Evolutionary conservation across 306 rosid genomes (phyloP), one percentile per base, ranked within the genome.

Genomic region (Notholithocarpus densiflorus): DNA sequence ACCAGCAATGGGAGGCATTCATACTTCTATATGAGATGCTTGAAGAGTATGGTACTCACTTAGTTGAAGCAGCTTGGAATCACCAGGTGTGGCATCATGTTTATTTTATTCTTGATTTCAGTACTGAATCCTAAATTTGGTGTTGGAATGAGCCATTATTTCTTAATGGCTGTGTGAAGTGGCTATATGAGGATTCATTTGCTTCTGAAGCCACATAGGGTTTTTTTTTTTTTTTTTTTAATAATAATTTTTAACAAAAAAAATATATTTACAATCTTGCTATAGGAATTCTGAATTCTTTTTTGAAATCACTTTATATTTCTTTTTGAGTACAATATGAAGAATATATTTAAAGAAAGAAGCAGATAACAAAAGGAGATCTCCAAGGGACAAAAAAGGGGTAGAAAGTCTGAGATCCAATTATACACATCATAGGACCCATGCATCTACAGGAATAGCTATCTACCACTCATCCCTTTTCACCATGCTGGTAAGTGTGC

Each of bases 61-160:
- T 94, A 82, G 94, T 94, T 89, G 97, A 94, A 86, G 98, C 98
- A 70, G 98, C 97, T 57, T 94, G 98, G 98, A 88, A 91, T 81
- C 92, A 87, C 84, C 98, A 94, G 97, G 98, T 94, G 48, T 53
- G 65, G 78, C 65, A 69, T 77, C 60, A 55, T 61, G 53, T 59
- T 45, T 72, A 24, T 24, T 48, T 2, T 65, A 69, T 77, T 66
- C 51, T 52, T 81, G 32, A 27, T 65, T 7, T 75, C 37, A 34
- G 24, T 66, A n/a, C 34, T 34, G 72, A 66, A 66, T n/a, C 45
- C 29, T 27, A 14, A 34, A 56, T 40, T 11, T 14, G 20, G 20
- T 13, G 34, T 32, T 29, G n/a, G 78, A 53, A 55, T 74, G 68
- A 77, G 71, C n/a, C 52, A 66, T 66, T 32, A 6, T 7, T 64